Evolutionary conservation across 2,329 filamentous ascomycete genomes (phyloP).

Genomic region (Torrubiellomyces zombiae): DNA sequence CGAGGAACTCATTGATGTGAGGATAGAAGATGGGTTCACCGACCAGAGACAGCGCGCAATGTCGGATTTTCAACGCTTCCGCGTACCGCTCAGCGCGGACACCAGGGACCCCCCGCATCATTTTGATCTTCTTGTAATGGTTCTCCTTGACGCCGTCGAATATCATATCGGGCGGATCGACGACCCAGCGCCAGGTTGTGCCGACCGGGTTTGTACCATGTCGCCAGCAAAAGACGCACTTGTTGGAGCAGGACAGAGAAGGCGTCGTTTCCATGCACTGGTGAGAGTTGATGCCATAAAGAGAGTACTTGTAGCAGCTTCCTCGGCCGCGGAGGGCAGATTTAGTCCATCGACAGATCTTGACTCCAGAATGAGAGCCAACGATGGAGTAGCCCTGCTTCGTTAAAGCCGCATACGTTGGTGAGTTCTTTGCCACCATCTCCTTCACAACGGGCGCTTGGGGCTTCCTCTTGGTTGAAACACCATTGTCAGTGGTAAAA

Average conservation of each 20-base stretch:
- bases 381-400: conserved; percentile 96
- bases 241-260: conserved; percentile 90
- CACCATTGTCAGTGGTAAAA: conserved; percentile 63
- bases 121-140: conserved; percentile 96
- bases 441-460: conserved; percentile 47
- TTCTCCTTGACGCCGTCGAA: conserved; percentile 80
- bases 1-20: conserved; percentile 83
- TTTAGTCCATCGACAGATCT: conserved; percentile 98
- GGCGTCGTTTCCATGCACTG: conserved; percentile 98
- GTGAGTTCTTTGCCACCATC: conserved; percentile 86
- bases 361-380: conserved; percentile 87
- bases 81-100: conserved; percentile 82
- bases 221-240: conserved; percentile 98
- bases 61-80: conserved; percentile 82
- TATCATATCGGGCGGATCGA: conserved; percentile 79
- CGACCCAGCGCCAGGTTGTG: conserved; percentile 91
- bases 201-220: conserved; percentile 95
- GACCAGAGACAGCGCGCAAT: conserved; percentile 83
- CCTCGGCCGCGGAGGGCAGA: conserved; percentile 84
- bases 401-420: conserved; percentile 74
- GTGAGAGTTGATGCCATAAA: conserved; percentile 93
- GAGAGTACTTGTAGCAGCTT: conserved; percentile 94
- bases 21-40: conserved; percentile 99
- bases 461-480: conserved; percentile 26
- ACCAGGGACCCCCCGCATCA: conserved; percentile 85